Base-by-base conservation (phyloP, 345 rosid species). In the Pugionium cornutum region DNA sequence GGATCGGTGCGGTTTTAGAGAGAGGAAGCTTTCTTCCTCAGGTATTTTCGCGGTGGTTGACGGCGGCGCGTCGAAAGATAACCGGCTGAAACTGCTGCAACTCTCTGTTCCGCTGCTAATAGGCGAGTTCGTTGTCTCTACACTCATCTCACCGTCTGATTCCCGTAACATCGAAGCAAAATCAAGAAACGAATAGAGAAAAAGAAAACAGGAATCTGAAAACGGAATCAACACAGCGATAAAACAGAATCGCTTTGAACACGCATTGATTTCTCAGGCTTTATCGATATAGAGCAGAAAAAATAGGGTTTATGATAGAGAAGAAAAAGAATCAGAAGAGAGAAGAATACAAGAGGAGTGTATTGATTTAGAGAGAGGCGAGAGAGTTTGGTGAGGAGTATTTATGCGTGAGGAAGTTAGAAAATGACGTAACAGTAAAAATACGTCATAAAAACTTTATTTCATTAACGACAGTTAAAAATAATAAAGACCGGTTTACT, bases 91-190 rank as follows among this genome's bases (percentile, higher is more conserved):
- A 67, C 88, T 78, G 66, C 89, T 72, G 60, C 85, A 83, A 31
- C 89, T 81, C 29, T 84, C 90, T 67, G 86, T 87, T 75, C 86
- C 77, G 72, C 95, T 89, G 82, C 91, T 86, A 2, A 87, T 77
- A 4, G 91, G 82, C 1, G 90, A 85, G 67, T 80, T 81, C 6
- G 81, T 77, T 1, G 81, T 77, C 4, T 75, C 82, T 31, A 77
- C 37, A n/a, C 77, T 78, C 30, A 79, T 49, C 33, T 83, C 84
- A 11, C 79, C 70, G 63, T 79, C 83, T 34, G 82, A 80, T n/a
- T 75, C 75, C 1, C 50, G 57, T 44, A 69, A 63, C 70, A 75
- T 68, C 62, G n/a, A 41, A 71, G 40, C 5, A 1, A 51, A 43
- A 10, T 44, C 6, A 8, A 26, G 61, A 29, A 52, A 69, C 32